Conservation (phyloP, 2,329 filamentous ascomycete species). For the Zymoseptoria ardabiliae region DNA sequence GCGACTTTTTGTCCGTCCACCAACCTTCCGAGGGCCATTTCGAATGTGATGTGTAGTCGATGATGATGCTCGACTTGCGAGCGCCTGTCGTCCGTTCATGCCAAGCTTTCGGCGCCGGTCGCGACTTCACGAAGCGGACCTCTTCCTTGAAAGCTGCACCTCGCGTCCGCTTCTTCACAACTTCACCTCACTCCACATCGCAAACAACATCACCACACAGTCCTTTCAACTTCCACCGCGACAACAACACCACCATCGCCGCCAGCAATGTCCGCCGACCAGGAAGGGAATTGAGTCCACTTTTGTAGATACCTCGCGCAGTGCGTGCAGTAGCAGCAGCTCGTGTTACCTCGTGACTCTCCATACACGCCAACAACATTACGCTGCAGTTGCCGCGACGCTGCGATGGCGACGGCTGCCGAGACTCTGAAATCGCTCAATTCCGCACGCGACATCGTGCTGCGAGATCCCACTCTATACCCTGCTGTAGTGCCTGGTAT, state of each 20-base stretch:
- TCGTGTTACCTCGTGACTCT: constrained; percentile 18
- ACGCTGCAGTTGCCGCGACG: constrained; percentile 4
- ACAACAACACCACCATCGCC: background rate
- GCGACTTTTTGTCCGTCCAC: background rate
- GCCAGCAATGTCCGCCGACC: constrained; percentile 10
- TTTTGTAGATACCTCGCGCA: constrained; percentile 16
- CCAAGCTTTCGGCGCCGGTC: background rate
- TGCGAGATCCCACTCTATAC: constrained; percentile 82
- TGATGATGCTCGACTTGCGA: background rate
- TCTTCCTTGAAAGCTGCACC: background rate
- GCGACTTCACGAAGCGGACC: background rate
- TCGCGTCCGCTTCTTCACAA: background rate
- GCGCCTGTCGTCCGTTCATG: background rate
- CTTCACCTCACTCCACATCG: background rate
- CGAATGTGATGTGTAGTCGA: background rate
- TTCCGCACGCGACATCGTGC: constrained; percentile 80
- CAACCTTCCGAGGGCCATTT: constrained; percentile 20
- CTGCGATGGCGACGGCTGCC: constrained; percentile 31
- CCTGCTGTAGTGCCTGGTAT: constrained; percentile 86
- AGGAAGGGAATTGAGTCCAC: constrained; percentile 3
- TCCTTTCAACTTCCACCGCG: background rate
- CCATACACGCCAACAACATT: constrained; percentile 4
- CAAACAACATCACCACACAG: background rate
- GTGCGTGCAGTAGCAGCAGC: constrained; percentile 10
- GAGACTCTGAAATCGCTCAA: constrained; percentile 84